Evolutionary conservation across 2,329 filamentous ascomycete genomes (phyloP).

Genomic region (Ceratocystiopsis sp.): DNA sequence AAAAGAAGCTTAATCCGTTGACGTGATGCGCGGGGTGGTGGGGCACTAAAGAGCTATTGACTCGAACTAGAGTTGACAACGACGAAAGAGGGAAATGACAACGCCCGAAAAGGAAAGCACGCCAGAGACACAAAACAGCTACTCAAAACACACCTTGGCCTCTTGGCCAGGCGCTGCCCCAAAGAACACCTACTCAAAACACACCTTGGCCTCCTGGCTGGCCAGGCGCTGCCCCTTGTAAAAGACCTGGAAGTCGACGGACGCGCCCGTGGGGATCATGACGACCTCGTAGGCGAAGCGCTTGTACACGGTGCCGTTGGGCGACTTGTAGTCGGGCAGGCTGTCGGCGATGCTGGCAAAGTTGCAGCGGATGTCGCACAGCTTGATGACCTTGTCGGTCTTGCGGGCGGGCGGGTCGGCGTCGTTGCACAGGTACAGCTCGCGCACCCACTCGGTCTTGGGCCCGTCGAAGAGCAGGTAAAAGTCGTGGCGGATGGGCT

Average conservation of each 20-base stretch:
- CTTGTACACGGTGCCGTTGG: slow-evolving; percentile 2
- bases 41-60: no score
- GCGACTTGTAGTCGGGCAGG: slow-evolving; percentile 4
- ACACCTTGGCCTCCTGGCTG: slow-evolving; percentile 3
- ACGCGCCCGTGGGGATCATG: slow-evolving; percentile 6
- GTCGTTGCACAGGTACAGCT: slow-evolving; percentile 6
- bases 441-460: slow-evolving; percentile 4
- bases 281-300: slow-evolving; percentile 4
- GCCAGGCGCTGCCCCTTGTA: slow-evolving; percentile 4
- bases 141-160: slow-evolving; percentile 3
- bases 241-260: slow-evolving; percentile 4
- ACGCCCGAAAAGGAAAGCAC: no score
- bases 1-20: no score
- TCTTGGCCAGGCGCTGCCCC: slow-evolving; percentile 3
- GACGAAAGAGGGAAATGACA: no score
- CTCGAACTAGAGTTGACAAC: no score
- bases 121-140: no score
- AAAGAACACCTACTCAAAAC: not conserved
- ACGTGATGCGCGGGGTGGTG: no score
- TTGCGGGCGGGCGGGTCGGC: slow-evolving; percentile 1
- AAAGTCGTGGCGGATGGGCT: slow-evolving; percentile 5
- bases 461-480: slow-evolving; percentile 3
- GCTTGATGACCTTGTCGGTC: slow-evolving; percentile 2
- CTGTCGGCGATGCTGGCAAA: slow-evolving; percentile 4
- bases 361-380: slow-evolving; percentile 6